Evolutionary conservation across 805 yeast genomes (phyloP), one percentile per base, ranked within the genome.

Genomic region (Yarrowia hollandica): DNA sequence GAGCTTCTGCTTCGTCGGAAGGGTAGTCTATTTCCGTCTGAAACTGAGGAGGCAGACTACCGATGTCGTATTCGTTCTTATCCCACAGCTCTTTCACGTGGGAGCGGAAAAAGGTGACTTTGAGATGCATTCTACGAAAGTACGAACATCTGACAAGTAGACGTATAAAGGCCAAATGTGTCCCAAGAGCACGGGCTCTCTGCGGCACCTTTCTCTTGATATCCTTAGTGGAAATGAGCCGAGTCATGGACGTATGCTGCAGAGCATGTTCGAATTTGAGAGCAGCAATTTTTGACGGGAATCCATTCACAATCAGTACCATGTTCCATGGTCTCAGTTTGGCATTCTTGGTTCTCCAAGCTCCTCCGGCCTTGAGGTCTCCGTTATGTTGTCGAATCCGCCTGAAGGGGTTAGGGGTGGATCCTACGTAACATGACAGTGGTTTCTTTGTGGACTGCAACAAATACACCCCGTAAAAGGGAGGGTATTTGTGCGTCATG

Each of bases 191-290:
- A 14, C 66, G 55, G 15, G 57, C 39, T 6, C 28, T 34, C 21
- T 54, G 42, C 2, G 42, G 60, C 19, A 48, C 22, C 22, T 69
- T 74, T 1, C 76, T 71, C 10, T 81, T 67, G 55, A 85, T 69
- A 10, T 68, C 68, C 2, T 67, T 70, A 0, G 64, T 62, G 1
- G 70, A 66, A 3, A 88, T 81, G 66, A 82, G 88, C 34, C 90
- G 73, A 0, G 95, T 84, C 55, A 75, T 76, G 62, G 84, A 76
- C 1, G 84, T 75, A 69, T 88, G 94, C 64, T 88, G 96, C 82
- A 88, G 85, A 1, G 95, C 91, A 70, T 86, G 90, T 52, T 89
- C 96, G 70, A 88, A 88, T 69, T 83, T 91, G 55, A 89, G 71
- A 0, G 95, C 95, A 2, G 84, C 71, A 2, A 84, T 75, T 62